Percentiles rank a stretch among this genome's conserved stretches.
Conservation (phyloP, 2,329 filamentous ascomycete species). For the Fusarium pseudonygamai region DNA sequence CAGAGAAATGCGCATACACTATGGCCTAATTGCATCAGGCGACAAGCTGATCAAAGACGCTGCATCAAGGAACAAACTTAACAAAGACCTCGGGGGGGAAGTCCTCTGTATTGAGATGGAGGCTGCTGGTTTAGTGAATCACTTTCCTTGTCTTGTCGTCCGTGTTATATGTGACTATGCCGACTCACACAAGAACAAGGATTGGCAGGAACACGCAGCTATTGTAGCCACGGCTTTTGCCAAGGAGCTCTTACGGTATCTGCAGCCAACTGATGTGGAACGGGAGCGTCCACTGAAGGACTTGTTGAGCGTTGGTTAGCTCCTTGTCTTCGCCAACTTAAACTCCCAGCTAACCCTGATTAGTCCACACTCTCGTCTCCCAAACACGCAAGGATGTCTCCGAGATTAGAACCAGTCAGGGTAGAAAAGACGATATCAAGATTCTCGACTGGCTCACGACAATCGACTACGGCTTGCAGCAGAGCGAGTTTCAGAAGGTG, state of each 20-base stretch:
- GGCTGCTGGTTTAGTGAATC: neutral
- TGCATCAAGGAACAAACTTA: neutral
- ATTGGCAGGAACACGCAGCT: neutral
- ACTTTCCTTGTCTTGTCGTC: neutral
- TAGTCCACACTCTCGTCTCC: rapidly evolving
- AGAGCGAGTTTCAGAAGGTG: neutral
- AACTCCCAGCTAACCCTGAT: rapidly evolving
- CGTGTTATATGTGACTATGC: neutral
- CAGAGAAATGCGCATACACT: neutral
- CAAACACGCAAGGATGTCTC: neutral
- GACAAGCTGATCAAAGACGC: neutral
- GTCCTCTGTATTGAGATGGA: neutral
- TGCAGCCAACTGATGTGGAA: neutral
- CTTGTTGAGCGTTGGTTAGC: too few species aligned
- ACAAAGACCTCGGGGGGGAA: neutral
- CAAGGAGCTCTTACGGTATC: neutral
- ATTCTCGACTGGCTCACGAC: neutral
- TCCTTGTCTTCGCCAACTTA: too few species aligned
- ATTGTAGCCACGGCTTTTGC: neutral
- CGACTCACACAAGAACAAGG: neutral
- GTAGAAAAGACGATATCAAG: neutral
- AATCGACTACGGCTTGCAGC: neutral
- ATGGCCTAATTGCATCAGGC: neutral
- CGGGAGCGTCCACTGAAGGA: rapidly evolving
- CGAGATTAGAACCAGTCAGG: rapidly evolving